Evolutionary conservation across 1,284 basidiomycete genomes (phyloP).

Genomic region (Naganishia liquefaciens): DNA sequence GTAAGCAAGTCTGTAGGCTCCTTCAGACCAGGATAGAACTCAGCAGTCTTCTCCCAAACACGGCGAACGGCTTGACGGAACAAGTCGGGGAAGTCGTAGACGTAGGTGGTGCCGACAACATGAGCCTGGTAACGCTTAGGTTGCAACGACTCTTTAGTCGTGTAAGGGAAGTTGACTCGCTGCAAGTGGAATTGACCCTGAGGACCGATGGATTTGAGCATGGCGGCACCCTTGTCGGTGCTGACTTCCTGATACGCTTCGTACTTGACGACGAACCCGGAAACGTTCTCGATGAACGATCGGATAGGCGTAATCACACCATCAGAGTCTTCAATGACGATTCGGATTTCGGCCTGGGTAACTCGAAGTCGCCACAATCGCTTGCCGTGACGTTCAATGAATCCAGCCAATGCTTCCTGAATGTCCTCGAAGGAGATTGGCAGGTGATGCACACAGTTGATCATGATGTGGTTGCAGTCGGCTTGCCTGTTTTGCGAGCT

Average conservation of each 20-base stretch:
- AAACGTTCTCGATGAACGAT: conserved; percentile 97
- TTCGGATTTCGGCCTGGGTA: conserved; percentile 92
- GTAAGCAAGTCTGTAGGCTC: conserved; percentile 77
- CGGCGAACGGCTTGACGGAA: conserved; percentile 96
- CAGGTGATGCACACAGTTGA: conserved; percentile 98
- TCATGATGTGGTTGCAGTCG: conserved; percentile 94
- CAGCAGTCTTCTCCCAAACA: conserved; percentile 77
- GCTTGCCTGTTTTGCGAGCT: conserved; percentile 81
- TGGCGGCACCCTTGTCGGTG: conserved; percentile 89
- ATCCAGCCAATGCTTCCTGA: conserved; percentile 90
- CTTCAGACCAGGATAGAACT: conserved; percentile 66
- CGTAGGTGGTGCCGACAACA: conserved; percentile 96
- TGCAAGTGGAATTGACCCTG: conserved; percentile 91
- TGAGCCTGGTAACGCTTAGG: conserved; percentile 99
- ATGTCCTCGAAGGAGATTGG: conserved; percentile 95
- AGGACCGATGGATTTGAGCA: conserved; percentile 89
- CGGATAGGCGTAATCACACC: conserved; percentile 93
- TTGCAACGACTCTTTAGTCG: conserved; percentile 98
- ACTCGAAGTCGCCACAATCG: conserved; percentile 97
- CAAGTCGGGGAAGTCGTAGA: conserved; percentile 97
- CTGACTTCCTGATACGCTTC: conserved; percentile 98
- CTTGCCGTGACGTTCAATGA: conserved; percentile 97
- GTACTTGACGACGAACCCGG: conserved; percentile 97
- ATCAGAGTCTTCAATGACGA: conserved; percentile 87
- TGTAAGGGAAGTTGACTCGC: conserved; percentile 86